Base-by-base conservation (phyloP, 345 rosid species). In the Balakata baccata region DNA sequence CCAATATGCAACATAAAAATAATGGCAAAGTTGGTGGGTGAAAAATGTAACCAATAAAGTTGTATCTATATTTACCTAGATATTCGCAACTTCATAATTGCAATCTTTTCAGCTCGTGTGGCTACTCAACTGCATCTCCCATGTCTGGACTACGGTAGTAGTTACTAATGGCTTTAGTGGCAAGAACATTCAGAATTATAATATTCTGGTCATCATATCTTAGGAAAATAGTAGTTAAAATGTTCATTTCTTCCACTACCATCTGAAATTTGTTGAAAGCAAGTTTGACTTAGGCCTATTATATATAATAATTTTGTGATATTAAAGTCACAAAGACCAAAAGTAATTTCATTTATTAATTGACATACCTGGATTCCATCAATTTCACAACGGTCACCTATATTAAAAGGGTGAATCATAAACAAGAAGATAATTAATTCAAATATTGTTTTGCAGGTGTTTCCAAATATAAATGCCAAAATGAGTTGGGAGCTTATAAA, bases 171-270 rank as follows among this genome's bases (percentile, higher is more conserved):
- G 83, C 22, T 54, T 81, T 84, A 3, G 81, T 79, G 23, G 84
- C 85, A 62, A 84, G 83, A 43, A 77, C 88, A 3, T n/a, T n/a
- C n/a, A n/a, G n/a, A n/a, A n/a, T n/a, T n/a, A n/a, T n/a, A n/a
- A n/a, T n/a, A n/a, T 89, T 92, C 82, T 90, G 93, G 38, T 89
- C 89, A 80, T 92, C 84, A 64, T 73, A 87, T 79, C 84, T 89
- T 83, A 92, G 72, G 82, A 92, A 92, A 69, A 92, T 82, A 0
- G 97, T 92, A 0, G 87, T 81, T 77, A 89, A 64, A 60, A 92
- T 78, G 76, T 92, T 92, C 92, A 90, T 86, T 78, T 92, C 97
- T 81, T 90, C 97, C 16, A 92, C 93, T 11, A 87, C 47, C 92
- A 92, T 79, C 96, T 92, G 90, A 43, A 62, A 67, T 71, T 58